A percentile compares a stretch with the other conserved stretches of the same genome.
Conservation (phyloP, 2,329 filamentous ascomycete species). For the Aspergillaceae sp. region DNA sequence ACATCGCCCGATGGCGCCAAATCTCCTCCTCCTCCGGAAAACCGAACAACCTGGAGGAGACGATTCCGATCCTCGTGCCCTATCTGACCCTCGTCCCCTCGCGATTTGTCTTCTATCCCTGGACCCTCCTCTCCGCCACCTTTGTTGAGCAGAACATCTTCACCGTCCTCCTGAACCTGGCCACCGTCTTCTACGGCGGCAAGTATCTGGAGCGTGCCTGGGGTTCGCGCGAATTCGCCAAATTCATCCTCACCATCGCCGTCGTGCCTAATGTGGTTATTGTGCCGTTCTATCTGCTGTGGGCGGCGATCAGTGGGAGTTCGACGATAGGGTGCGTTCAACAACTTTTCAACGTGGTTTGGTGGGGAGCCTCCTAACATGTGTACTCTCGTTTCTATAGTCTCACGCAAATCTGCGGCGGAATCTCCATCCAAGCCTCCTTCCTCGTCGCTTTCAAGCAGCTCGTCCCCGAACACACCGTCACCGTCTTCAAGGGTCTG, state of each 20-base stretch:
- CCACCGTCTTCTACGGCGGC: constrained; percentile 82
- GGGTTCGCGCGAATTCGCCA: constrained; percentile 84
- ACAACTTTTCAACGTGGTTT: neutral
- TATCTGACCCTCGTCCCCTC: constrained; percentile 84
- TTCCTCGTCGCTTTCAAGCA: constrained; percentile 98
- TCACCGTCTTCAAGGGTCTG: constrained; percentile 81
- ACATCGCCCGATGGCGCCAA: constrained; percentile 54
- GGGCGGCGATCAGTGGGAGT: constrained; percentile 55
- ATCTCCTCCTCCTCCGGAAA: constrained; percentile 54
- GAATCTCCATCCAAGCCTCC: constrained; percentile 78
- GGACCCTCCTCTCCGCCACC: constrained; percentile 80
- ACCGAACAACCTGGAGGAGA: constrained; percentile 5
- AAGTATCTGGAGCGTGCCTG: constrained; percentile 93
- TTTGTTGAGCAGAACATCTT: constrained; percentile 91
- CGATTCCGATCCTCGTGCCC: constrained; percentile 58
- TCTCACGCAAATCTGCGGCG: constrained; percentile 74
- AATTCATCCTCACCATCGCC: constrained; percentile 71
- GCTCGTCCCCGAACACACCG: constrained; percentile 92
- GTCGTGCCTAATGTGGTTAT: constrained; percentile 72
- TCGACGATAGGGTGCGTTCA: constrained; percentile 30
- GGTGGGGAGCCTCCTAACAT: neutral
- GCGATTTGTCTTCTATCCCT: constrained; percentile 77
- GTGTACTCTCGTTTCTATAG: constrained; percentile 38
- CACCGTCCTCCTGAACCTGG: constrained; percentile 65
- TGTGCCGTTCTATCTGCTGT: constrained; percentile 64